Base-by-base conservation (phyloP, 2,329 filamentous ascomycete genomes). In the Volutella citrinella region DNA sequence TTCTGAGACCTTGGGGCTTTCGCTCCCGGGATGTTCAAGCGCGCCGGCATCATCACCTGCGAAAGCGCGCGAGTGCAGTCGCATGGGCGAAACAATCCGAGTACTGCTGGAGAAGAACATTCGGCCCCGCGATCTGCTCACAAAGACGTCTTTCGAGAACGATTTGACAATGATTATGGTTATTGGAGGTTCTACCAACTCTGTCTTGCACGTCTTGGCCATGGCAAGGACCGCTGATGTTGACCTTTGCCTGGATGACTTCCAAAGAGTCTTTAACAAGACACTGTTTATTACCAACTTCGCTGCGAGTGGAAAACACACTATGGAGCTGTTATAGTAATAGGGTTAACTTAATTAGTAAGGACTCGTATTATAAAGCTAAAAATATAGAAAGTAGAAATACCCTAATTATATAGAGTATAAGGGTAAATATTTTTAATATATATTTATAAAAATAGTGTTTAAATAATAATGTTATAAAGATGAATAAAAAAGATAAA, bases 111-210 rank as follows among this genome's bases (percentile, higher is more conserved):
- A 87, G 55, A 80, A 78, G 57, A 82, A 94, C 61, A 89, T 95
- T 46, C 82, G 80, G 0, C 88, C 89, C 0, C 76, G 82, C 13
- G 84, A 93, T 52, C 75, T 95, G 19, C 69, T 95, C 49, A 94
- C 86, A 5, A 86, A 84, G 45, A 75, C 75, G 2, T 79, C 86
- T 0, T 91, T 95, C 42, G 87, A 95, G 59, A 95, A 95, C 56
- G 89, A 89, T 1, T 72, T 95, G 14, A 84, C 91, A 2, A 79
- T 94, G 61, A 93, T 88, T 58, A 95, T 94, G 86, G 83, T 87
- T 4, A 73, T 95, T n/a, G 89, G 89, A 32, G 89, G 89, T 32
- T 87, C 82, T 31, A 95, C 89, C 35, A 95, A 95, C 59, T 86
- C 84, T 19, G 86, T 95, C 4, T 73, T 95, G 34, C 89, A 95